Conservation (phyloP, 2,329 filamentous ascomycete genomes). For the Aspergillus sp. region DNA sequence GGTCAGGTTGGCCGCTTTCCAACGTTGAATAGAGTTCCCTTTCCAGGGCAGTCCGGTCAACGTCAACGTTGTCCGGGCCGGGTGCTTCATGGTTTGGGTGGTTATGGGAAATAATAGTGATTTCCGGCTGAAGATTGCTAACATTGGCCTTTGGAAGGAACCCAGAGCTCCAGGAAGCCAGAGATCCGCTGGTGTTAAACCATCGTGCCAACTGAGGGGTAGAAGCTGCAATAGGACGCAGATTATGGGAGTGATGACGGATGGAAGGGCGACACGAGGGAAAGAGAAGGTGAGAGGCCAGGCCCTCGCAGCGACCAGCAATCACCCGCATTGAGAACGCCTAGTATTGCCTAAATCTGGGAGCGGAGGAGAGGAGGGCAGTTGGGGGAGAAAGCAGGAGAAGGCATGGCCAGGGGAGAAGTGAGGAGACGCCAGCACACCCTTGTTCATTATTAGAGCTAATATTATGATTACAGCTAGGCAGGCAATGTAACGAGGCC, state of each 20-base stretch:
- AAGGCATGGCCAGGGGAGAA: background rate
- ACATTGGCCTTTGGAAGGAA: background rate
- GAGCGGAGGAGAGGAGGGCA: background rate
- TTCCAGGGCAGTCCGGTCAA: background rate
- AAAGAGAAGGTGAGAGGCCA: constrained; percentile 30
- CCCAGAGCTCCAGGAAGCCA: background rate
- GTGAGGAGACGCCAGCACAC: background rate
- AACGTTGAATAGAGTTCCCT: constrained; percentile 29
- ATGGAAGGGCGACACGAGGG: constrained; percentile 15
- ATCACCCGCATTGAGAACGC: constrained; percentile 24
- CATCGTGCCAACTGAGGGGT: constrained; percentile 1
- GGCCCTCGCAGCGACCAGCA: constrained; percentile 25
- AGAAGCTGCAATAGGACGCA: constrained; percentile 7
- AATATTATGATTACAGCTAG: background rate
- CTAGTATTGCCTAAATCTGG: background rate
- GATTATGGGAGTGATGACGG: constrained; percentile 10
- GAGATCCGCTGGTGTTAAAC: background rate
- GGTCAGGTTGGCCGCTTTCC: constrained; percentile 40
- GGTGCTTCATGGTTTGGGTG: background rate
- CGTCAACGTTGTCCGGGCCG: background rate
- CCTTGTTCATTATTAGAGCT: background rate
- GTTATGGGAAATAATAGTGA: background rate
- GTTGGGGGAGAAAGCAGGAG: background rate
- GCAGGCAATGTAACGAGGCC: background rate
- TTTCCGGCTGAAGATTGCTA: background rate